Percentiles rank a stretch among this genome's conserved stretches.
phyloP scores from a whole-genome alignment of 257 asterid species.

The Nicotiana tomentosiformis region DNA sequence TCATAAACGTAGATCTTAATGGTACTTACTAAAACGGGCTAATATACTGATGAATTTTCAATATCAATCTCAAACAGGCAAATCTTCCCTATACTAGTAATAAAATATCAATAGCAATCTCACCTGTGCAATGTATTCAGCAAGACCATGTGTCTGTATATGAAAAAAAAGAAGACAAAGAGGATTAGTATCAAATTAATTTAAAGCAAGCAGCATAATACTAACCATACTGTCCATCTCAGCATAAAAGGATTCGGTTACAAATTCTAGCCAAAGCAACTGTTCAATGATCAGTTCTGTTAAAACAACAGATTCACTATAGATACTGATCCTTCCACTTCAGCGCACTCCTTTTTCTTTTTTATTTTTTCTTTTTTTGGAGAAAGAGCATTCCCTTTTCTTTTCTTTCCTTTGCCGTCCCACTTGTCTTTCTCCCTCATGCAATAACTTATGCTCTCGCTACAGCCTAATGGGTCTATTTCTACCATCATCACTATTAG shows the following conservation, averaged over 20 bases:
- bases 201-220: background rate
- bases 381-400: background rate
- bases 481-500: background rate
- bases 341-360: background rate
- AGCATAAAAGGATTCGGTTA: background rate
- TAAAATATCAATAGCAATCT: slow-evolving; percentile 13
- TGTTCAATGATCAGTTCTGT: background rate
- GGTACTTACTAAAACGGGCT: background rate
- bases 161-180: slow-evolving; percentile 10
- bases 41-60: background rate
- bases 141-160: slow-evolving; percentile 83
- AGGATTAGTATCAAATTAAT: slow-evolving; percentile 8
- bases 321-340: background rate
- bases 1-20: background rate
- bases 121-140: slow-evolving; percentile 98
- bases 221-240: background rate
- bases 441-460: background rate
- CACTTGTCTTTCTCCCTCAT: background rate
- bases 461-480: background rate
- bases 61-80: background rate
- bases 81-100: background rate
- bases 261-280: background rate
- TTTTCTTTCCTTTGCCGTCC: background rate
- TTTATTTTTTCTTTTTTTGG: too few relatives aligned
- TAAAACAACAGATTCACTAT: background rate